These are phyloP conservation scores for Lathyrus aphaca DNA, from an alignment of 306 rosid species.

Conservation along the genomic window DNA sequence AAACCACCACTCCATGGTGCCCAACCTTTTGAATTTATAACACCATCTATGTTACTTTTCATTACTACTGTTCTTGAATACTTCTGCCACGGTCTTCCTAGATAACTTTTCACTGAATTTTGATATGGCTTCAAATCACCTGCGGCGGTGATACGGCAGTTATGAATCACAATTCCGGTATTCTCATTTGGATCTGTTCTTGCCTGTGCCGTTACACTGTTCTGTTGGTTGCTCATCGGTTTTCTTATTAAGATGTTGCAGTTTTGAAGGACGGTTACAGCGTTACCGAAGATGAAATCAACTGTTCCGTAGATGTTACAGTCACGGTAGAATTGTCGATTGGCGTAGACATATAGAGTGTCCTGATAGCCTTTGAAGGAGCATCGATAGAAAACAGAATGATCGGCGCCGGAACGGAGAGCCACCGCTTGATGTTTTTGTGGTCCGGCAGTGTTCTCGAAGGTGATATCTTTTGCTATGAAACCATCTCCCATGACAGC, in stretches of 20 bases:
- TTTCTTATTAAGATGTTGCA: conserved; percentile 63
- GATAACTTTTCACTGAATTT: conserved; percentile 31
- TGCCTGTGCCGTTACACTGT: conserved; percentile 66
- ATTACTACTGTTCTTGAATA: conserved; percentile 77
- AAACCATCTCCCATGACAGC: conserved; percentile 70
- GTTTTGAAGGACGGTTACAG: conserved; percentile 55
- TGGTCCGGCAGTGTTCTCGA: conserved; percentile 87
- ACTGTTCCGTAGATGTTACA: too few species aligned
- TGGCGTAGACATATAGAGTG: conserved; percentile 65
- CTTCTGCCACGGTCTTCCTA: conserved; percentile 77
- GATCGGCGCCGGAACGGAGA: conserved; percentile 44
- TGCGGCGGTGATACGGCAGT: conserved; percentile 45
- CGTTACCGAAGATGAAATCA: conserved; percentile 81
- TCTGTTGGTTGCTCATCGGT: conserved; percentile 54
- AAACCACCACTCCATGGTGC: conserved; percentile 65
- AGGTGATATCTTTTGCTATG: conserved; percentile 76
- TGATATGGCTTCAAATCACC: conserved; percentile 45
- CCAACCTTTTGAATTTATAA: conserved; percentile 70
- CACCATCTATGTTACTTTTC: conserved; percentile 51
- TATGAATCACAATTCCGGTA: conserved; percentile 66
- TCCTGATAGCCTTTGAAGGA: conserved; percentile 83
- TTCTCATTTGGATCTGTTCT: conserved; percentile 44
- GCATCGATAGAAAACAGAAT: conserved; percentile 59
- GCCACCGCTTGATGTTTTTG: conserved; percentile 77
- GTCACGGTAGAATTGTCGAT: conserved; percentile 49